phyloP scores from a whole-genome alignment of 1,284 basidiomycete genomes.

The Ustilago sp. region DNA sequence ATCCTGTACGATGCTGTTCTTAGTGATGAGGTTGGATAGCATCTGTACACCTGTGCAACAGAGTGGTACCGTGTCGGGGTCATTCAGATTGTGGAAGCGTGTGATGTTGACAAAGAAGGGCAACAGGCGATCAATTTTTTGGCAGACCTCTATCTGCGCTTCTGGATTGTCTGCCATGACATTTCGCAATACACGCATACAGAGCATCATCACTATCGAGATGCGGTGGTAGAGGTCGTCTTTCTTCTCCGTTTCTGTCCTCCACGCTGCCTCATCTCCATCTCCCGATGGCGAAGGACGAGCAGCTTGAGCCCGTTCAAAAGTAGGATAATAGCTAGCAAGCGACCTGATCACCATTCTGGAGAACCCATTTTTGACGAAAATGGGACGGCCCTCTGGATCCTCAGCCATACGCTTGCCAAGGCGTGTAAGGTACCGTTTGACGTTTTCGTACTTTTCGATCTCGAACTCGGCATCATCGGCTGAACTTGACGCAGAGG shows the following conservation, averaged over 20 bases:
- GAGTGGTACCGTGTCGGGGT: slow-evolving; percentile 27
- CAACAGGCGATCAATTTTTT: slow-evolving; percentile 12
- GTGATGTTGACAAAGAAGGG: slow-evolving; percentile 36
- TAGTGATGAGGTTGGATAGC: slow-evolving; percentile 49
- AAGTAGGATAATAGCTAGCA: background rate
- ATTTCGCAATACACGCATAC: slow-evolving; percentile 28
- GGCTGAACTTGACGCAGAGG: background rate
- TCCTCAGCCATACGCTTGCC: background rate
- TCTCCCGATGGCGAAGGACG: slow-evolving; percentile 4
- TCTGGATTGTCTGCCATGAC: slow-evolving; percentile 27
- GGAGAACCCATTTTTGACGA: background rate
- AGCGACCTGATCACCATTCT: background rate
- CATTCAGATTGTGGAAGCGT: slow-evolving; percentile 37
- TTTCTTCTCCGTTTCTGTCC: background rate
- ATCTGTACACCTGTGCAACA: slow-evolving; percentile 40
- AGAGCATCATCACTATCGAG: slow-evolving; percentile 16
- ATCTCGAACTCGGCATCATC: background rate
- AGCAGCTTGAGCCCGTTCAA: background rate
- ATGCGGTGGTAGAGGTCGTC: slow-evolving; percentile 16
- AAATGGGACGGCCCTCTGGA: background rate
- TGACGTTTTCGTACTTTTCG: background rate
- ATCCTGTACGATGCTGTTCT: slow-evolving; percentile 28
- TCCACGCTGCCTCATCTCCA: background rate
- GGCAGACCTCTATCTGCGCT: slow-evolving; percentile 22
- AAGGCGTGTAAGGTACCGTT: background rate